Percentiles rank a stretch among this genome's conserved stretches.
phyloP scores from a whole-genome alignment of 257 asterid genomes.

The Solanum rostratum region DNA sequence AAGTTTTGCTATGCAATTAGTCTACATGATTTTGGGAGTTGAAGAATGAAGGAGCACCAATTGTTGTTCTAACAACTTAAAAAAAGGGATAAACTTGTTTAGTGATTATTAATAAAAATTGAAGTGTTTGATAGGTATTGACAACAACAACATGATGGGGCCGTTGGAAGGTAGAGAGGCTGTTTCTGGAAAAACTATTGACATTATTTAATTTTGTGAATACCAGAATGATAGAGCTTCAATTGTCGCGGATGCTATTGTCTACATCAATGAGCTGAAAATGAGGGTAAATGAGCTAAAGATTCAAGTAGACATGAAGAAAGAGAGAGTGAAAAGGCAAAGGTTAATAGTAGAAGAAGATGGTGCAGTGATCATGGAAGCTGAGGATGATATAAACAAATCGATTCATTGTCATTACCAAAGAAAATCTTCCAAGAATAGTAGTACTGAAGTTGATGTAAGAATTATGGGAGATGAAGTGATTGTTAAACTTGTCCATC shows the following conservation, averaged over 20 bases:
- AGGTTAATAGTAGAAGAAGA: slow-evolving; percentile 15
- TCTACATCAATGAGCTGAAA: slow-evolving; percentile 54
- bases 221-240: slow-evolving; percentile 51
- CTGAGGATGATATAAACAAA: slow-evolving; percentile 15
- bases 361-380: slow-evolving; percentile 2
- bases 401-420: slow-evolving; percentile 14
- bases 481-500: slow-evolving; percentile 74
- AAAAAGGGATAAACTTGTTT: slow-evolving; percentile 23
- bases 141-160: neutral
- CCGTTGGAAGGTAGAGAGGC: neutral
- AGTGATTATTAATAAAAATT: neutral
- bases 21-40: neutral
- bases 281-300: slow-evolving; percentile 41
- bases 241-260: slow-evolving; percentile 43
- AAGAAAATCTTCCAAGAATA: slow-evolving; percentile 33
- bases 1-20: neutral
- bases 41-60: slow-evolving; percentile 15
- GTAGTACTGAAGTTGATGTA: slow-evolving; percentile 52
- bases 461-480: slow-evolving; percentile 65
- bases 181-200: neutral
- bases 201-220: neutral
- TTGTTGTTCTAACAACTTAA: slow-evolving; percentile 27
- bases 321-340: slow-evolving; percentile 55
- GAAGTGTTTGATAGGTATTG: too few species aligned
- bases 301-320: slow-evolving; percentile 41